Conservation (phyloP, 257 asterid genomes). For the Solanum paucissectum region DNA sequence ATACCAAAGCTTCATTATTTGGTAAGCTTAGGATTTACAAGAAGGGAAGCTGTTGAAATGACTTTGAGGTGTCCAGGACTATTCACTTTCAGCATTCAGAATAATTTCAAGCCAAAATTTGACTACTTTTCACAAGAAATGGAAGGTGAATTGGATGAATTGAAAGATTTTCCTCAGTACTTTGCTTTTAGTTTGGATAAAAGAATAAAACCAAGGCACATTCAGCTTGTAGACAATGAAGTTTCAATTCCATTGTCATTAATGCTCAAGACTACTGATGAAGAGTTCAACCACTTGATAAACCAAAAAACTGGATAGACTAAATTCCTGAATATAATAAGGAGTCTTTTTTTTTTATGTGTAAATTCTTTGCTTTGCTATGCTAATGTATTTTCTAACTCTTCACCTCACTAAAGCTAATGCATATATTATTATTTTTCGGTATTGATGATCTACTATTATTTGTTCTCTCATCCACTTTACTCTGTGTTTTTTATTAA, state of each 20-base stretch:
- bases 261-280: constrained; percentile 66
- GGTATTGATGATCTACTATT: neutral
- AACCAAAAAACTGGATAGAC: constrained; percentile 16
- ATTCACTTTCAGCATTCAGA: constrained; percentile 71
- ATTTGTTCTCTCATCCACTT: neutral
- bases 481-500: neutral
- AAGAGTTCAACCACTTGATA: constrained; percentile 46
- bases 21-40: constrained; percentile 45
- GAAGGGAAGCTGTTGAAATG: constrained; percentile 52
- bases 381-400: neutral
- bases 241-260: constrained; percentile 40
- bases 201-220: constrained; percentile 60
- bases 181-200: constrained; percentile 82
- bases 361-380: neutral
- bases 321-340: neutral
- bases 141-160: constrained; percentile 47
- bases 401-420: neutral
- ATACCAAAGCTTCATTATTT: constrained; percentile 60
- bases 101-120: constrained; percentile 73
- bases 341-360: neutral
- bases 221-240: constrained; percentile 39
- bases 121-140: constrained; percentile 50
- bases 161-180: constrained; percentile 74
- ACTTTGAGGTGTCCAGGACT: constrained; percentile 71
- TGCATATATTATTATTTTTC: neutral